These are phyloP conservation scores for Breynia disticha DNA, from an alignment of 441 rosid genomes.

Conservation along the genomic window DNA sequence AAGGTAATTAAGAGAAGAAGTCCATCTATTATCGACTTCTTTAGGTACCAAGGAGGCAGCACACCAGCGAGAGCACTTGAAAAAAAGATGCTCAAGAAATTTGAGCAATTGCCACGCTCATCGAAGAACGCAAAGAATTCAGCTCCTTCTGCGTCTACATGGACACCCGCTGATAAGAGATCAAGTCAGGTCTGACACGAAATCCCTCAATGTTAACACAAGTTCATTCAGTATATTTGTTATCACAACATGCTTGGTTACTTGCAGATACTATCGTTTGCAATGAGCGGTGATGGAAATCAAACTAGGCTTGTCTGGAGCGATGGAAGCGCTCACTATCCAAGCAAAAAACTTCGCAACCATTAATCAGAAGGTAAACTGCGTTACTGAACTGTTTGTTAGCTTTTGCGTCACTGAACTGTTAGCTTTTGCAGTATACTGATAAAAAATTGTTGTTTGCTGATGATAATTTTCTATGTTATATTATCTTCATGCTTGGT, in stretches of 20 bases:
- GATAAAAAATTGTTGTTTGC: conserved; percentile 21
- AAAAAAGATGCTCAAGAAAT: conserved; percentile 54
- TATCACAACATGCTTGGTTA: conserved; percentile 2
- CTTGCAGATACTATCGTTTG: conserved; percentile 59
- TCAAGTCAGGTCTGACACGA: conserved; percentile 52
- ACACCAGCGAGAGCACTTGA: conserved; percentile 28
- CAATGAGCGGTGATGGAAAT: conserved; percentile 41
- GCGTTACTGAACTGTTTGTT: not conserved
- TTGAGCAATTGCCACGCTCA: conserved; percentile 29
- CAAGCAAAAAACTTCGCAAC: conserved; percentile 24
- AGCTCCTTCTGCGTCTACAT: conserved; percentile 29
- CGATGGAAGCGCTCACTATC: conserved; percentile 28
- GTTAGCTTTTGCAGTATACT: conserved; percentile 1
- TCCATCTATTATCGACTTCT: conserved; percentile 73
- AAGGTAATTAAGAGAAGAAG: conserved; percentile 56
- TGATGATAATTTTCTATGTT: conserved; percentile 15
- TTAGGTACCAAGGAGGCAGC: conserved; percentile 70
- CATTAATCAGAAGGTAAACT: conserved; percentile 15
- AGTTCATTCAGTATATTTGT: not conserved
- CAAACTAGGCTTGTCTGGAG: conserved; percentile 86
- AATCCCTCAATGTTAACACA: conserved; percentile 2
- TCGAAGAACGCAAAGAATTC: conserved; percentile 28
- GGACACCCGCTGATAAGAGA: conserved; percentile 73
- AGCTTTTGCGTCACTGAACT: not conserved
- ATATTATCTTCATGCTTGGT: not conserved